Conservation (phyloP, 2,329 filamentous ascomycete genomes). For the Exophiala bonariae region DNA sequence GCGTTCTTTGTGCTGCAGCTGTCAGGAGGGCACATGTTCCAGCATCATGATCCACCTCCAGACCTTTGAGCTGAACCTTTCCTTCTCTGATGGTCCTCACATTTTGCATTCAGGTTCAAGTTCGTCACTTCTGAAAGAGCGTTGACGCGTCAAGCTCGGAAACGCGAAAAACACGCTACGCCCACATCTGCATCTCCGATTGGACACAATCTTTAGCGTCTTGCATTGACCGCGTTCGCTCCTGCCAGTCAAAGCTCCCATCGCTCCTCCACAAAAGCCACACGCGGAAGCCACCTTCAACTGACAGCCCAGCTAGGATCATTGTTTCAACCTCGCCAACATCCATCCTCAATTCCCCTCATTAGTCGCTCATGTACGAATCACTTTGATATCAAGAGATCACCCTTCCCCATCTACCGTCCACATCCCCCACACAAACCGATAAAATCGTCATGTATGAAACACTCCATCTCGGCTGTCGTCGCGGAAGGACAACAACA, state of each 20-base stretch:
- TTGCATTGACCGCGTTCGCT: no score
- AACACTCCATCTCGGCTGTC: constrained; percentile 8
- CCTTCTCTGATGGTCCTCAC: no score
- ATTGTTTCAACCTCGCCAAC: no score
- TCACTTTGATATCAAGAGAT: neutral
- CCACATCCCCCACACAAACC: neutral
- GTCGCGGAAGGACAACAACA: neutral
- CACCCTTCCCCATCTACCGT: neutral
- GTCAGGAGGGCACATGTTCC: constrained; percentile 14
- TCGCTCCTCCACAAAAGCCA: no score
- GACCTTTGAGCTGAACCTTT: neutral
- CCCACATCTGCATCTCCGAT: neutral
- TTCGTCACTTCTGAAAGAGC: no score
- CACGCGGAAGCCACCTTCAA: no score
- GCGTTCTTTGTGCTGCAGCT: constrained; percentile 8
- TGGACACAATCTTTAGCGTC: no score
- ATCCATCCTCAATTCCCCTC: no score
- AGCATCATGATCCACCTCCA: neutral
- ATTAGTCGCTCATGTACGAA: neutral
- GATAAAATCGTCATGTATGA: constrained; percentile 2
- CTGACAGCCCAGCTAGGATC: no score
- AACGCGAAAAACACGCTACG: constrained; percentile 9
- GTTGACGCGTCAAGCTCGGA: constrained; percentile 8
- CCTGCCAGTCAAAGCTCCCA: no score
- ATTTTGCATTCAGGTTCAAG: no score